Evolutionary conservation across 371 early-diverging fungal species (phyloP).

Genomic region (Zychaea mexicana): DNA sequence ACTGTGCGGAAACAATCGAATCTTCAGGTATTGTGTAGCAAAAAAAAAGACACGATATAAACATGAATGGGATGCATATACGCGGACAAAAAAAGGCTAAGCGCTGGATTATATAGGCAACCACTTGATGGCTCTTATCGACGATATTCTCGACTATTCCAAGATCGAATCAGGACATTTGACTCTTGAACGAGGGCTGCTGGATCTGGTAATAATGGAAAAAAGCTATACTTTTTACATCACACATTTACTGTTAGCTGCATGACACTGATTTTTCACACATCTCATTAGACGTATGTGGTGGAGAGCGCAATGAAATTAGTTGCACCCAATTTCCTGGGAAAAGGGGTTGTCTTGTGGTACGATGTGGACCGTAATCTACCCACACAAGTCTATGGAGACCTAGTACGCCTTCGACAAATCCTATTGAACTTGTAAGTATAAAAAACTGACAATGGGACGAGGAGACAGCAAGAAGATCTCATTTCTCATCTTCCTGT

Average conservation of each 20-base stretch:
- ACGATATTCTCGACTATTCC: slow-evolving; percentile 61
- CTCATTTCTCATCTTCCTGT: too few species aligned
- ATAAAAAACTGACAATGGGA: too few species aligned
- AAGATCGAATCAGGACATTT: slow-evolving; percentile 62
- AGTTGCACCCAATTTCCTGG: slow-evolving; percentile 30
- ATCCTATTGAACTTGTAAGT: slow-evolving; percentile 47
- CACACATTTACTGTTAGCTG: background rate
- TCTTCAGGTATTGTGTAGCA: slow-evolving; percentile 29
- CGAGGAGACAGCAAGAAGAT: too few species aligned
- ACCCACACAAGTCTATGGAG: slow-evolving; percentile 45
- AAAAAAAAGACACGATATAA: background rate
- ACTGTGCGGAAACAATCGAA: slow-evolving; percentile 49
- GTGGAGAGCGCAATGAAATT: slow-evolving; percentile 45
- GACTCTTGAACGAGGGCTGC: slow-evolving; percentile 31
- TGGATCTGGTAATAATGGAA: slow-evolving; percentile 29
- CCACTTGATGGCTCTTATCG: slow-evolving; percentile 50
- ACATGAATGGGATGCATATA: background rate
- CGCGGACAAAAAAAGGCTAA: too few species aligned
- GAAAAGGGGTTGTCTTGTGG: slow-evolving; percentile 25
- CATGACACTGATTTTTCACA: background rate
- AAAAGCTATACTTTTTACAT: background rate
- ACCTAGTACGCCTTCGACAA: slow-evolving; percentile 52
- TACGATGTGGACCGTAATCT: slow-evolving; percentile 23
- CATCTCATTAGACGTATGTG: slow-evolving; percentile 37
- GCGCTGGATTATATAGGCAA: too few species aligned